phyloP scores from a whole-genome alignment of 2,329 filamentous ascomycete species.

The Aspergillus jensenii region DNA sequence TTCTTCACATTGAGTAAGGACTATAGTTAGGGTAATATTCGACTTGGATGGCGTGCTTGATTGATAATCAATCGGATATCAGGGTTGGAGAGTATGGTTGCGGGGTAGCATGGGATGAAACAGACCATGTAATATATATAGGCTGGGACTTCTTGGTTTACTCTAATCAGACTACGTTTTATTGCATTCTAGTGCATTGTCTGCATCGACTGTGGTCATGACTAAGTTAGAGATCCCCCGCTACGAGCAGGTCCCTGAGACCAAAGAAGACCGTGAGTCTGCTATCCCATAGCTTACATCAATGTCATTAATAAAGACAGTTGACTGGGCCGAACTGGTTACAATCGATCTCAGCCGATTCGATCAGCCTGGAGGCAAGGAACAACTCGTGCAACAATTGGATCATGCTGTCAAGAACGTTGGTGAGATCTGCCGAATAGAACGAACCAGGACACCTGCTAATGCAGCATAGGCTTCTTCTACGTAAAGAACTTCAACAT shows the following conservation, averaged over 20 bases:
- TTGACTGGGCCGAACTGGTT: conserved; percentile 56
- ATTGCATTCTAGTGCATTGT: too few species aligned
- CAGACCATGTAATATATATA: not conserved
- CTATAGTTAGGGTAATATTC: not conserved
- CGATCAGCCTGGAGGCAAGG: conserved; percentile 55
- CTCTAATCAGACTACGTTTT: not conserved
- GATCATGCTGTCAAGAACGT: conserved; percentile 54
- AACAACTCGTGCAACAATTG: conserved; percentile 54
- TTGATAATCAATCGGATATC: conserved; percentile 6
- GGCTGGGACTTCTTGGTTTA: not conserved
- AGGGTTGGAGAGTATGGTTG: not conserved
- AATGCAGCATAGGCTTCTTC: conserved; percentile 54
- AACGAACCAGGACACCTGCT: not conserved
- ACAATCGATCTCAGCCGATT: conserved; percentile 59
- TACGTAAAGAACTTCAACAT: conserved; percentile 64
- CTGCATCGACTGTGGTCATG: not conserved
- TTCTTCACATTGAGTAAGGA: not conserved
- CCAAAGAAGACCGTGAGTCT: conserved; percentile 40
- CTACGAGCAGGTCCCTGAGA: conserved; percentile 50
- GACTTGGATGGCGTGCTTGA: conserved; percentile 25
- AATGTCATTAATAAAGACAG: conserved; percentile 22
- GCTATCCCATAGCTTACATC: not conserved
- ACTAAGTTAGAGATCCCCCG: not conserved
- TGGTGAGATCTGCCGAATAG: conserved; percentile 19
- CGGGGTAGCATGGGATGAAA: conserved; percentile 10